Evolutionary conservation across 441 rosid genomes (phyloP).

Genomic region (Adansonia grandidieri): DNA sequence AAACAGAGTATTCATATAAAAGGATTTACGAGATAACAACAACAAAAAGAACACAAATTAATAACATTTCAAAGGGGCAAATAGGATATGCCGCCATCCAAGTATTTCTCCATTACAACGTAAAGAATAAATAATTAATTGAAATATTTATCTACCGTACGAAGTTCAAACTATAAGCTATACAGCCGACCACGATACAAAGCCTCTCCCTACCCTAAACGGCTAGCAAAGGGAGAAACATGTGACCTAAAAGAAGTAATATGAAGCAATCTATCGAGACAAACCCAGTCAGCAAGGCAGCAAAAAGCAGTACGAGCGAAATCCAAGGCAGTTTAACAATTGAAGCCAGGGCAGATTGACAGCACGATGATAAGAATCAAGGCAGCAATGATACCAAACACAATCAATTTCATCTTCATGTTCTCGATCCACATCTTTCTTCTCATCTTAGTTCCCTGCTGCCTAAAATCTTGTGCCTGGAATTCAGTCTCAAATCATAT

Average conservation of each 20-base stretch:
- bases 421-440: conserved; percentile 94
- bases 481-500: conserved; percentile 23
- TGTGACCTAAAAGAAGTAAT: conserved; percentile 28
- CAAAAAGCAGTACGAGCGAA: conserved; percentile 20
- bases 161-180: conserved; percentile 37
- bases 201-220: conserved; percentile 32
- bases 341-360: conserved; percentile 85
- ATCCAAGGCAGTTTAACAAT: conserved; percentile 47
- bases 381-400: conserved; percentile 65
- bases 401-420: conserved; percentile 94
- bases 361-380: conserved; percentile 76
- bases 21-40: not conserved
- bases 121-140: conserved; percentile 20
- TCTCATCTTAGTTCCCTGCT: conserved; percentile 86
- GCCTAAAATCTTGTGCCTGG: conserved; percentile 92
- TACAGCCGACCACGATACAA: conserved; percentile 44
- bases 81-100: not conserved
- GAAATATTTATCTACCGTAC: conserved; percentile 28
- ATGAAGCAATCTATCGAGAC: conserved; percentile 25
- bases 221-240: conserved; percentile 27
- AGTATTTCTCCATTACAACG: conserved; percentile 26
- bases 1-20: not conserved
- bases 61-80: conserved; percentile 6
- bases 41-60: not conserved
- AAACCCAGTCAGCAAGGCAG: conserved; percentile 33